Conservation (phyloP, 1,139 yeast species). For the Scheffersomyces titani region DNA sequence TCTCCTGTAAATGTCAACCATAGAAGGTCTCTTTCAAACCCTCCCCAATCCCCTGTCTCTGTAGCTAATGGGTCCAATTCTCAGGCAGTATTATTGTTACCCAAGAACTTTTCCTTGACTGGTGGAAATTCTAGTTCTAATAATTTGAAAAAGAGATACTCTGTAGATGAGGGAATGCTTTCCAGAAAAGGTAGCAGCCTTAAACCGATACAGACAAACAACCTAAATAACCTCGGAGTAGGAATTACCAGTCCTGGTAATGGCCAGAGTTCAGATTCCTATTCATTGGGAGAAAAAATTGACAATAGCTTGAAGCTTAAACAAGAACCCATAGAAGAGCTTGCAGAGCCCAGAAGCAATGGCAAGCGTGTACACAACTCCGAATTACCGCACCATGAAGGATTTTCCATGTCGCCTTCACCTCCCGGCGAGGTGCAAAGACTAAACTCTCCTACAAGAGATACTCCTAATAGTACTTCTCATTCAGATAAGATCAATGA, state of each 20-base stretch:
- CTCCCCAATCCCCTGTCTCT: constrained; percentile 28
- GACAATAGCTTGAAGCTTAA: not conserved
- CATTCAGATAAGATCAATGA: not conserved
- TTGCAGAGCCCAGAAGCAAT: not conserved
- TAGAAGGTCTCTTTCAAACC: constrained; percentile 38
- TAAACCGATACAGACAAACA: constrained; percentile 12
- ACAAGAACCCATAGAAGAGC: not conserved
- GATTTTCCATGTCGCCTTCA: constrained; percentile 7
- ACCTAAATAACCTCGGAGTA: constrained; percentile 22
- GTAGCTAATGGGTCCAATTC: constrained; percentile 11
- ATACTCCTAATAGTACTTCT: constrained; percentile 1
- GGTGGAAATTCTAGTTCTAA: constrained; percentile 9
- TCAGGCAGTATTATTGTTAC: constrained; percentile 45
- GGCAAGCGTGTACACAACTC: not conserved
- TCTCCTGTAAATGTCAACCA: constrained; percentile 18
- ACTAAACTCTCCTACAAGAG: constrained; percentile 9
- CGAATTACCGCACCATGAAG: not conserved
- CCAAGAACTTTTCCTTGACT: constrained; percentile 45
- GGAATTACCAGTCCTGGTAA: constrained; percentile 9
- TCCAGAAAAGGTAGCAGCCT: constrained; percentile 10
- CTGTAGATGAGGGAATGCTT: constrained; percentile 31
- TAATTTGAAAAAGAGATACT: constrained; percentile 22
- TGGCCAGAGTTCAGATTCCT: not conserved
- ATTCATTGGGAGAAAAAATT: not conserved
- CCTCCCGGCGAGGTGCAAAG: constrained; percentile 8